phyloP scores from a whole-genome alignment of 352 stramenopile species.

The Phytophthora multivora region DNA sequence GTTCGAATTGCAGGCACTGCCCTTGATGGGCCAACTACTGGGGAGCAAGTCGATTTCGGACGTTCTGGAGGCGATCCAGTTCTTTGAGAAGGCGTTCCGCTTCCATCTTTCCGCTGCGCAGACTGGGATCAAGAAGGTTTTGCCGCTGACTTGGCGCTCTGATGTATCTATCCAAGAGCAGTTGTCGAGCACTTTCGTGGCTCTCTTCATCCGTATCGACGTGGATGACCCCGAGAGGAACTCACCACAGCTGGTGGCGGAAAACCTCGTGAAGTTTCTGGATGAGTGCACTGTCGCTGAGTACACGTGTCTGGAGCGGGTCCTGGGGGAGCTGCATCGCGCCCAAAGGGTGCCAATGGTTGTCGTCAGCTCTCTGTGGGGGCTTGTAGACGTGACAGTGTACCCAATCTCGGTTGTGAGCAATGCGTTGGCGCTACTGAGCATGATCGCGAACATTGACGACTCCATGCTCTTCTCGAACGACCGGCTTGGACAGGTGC shows the following conservation, averaged over 20 bases:
- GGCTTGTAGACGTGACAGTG: conserved; percentile 60
- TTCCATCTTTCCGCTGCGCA: conserved; percentile 91
- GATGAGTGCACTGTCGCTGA: conserved; percentile 81
- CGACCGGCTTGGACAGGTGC: conserved; percentile 58
- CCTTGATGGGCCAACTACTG: conserved; percentile 86
- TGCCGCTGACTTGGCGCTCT: conserved; percentile 91
- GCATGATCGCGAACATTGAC: conserved; percentile 74
- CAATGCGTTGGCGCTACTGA: conserved; percentile 65
- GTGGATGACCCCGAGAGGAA: conserved; percentile 43
- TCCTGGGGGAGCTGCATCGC: conserved; percentile 66
- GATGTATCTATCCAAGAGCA: conserved; percentile 91
- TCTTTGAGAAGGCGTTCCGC: conserved; percentile 92
- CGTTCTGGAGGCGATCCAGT: conserved; percentile 93
- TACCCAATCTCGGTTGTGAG: conserved; percentile 65
- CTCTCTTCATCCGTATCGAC: conserved; percentile 67
- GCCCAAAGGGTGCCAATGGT: conserved; percentile 64
- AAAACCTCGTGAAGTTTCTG: conserved; percentile 76
- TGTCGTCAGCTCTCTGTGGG: conserved; percentile 74
- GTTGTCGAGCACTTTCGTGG: conserved; percentile 85
- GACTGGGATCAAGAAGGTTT: conserved; percentile 89
- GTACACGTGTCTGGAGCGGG: conserved; percentile 78
- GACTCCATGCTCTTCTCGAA: conserved; percentile 67
- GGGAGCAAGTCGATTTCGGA: conserved; percentile 92
- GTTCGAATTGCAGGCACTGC: conserved; percentile 82
- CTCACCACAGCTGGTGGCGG: conserved; percentile 52